These are phyloP conservation scores for Cucumis hystrix DNA, from an alignment of 306 rosid species.

Conservation along the genomic window DNA sequence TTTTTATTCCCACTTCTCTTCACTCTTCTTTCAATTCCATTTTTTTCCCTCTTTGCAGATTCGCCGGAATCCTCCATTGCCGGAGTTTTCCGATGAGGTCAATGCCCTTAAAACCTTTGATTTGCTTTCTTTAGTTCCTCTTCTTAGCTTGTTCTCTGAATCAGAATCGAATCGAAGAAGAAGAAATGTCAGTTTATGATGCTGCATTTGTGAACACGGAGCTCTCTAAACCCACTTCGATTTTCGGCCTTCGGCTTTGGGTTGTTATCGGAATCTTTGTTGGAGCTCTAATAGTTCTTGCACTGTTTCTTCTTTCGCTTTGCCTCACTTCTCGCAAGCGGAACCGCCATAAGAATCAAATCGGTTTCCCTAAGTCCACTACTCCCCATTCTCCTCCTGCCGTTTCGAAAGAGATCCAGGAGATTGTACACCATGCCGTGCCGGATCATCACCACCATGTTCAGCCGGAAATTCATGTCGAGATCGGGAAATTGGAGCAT, in stretches of 20 bases:
- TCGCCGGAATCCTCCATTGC: conserved; percentile 1
- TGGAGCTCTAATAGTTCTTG: conserved; percentile 60
- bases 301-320: conserved; percentile 76
- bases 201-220: conserved; percentile 64
- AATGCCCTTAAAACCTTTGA: not conserved
- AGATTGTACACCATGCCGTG: conserved; percentile 36
- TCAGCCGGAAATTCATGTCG: conserved; percentile 50
- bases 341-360: conserved; percentile 18
- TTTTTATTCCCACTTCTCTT: not conserved
- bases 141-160: no score
- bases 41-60: not conserved
- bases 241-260: conserved; percentile 91
- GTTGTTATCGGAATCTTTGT: conserved; percentile 84
- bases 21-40: not conserved
- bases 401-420: conserved; percentile 72
- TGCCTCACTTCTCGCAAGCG: conserved; percentile 76
- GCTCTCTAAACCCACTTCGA: conserved; percentile 68
- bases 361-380: conserved; percentile 9
- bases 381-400: conserved; percentile 21
- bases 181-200: conserved; percentile 60
- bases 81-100: not conserved
- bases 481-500: conserved; percentile 59
- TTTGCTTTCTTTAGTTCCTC: not conserved
- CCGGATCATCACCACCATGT: conserved; percentile 40
- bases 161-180: not conserved